A percentile compares a stretch with the other conserved stretches of the same genome.
Evolutionary conservation across 1,284 basidiomycete genomes (phyloP).

Genomic region (Ceratobasidium sp.): DNA sequence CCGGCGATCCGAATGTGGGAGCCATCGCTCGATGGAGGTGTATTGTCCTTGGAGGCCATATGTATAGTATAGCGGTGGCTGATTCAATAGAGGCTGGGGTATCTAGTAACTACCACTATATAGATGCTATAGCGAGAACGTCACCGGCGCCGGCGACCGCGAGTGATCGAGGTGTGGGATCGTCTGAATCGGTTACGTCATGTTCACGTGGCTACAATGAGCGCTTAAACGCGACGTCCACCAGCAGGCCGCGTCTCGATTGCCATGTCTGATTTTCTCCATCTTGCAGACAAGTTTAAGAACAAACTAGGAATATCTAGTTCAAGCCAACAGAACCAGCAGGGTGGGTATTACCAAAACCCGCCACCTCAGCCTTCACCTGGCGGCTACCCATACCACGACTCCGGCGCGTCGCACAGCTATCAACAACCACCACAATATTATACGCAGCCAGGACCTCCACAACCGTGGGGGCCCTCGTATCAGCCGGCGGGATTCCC

Average conservation of each 20-base stretch:
- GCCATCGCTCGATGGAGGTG: constrained; percentile 46
- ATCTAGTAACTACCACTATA: not conserved
- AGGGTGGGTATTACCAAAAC: constrained; percentile 1
- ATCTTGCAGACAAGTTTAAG: constrained; percentile 32
- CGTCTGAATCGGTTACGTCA: not conserved
- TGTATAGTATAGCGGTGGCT: not conserved
- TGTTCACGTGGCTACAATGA: constrained; percentile 17
- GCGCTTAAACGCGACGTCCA: constrained; percentile 19
- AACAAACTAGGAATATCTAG: constrained; percentile 22
- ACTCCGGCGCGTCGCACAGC: constrained; percentile 7
- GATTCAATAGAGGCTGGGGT: not conserved
- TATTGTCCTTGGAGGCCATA: constrained; percentile 8
- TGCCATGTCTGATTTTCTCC: constrained; percentile 31
- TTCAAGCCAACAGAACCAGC: not conserved
- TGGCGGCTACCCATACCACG: not conserved
- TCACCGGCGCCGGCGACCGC: not conserved
- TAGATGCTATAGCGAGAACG: not conserved
- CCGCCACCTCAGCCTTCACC: not conserved
- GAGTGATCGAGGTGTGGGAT: constrained; percentile 11
- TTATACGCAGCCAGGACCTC: not conserved
- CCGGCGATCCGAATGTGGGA: constrained; percentile 62
- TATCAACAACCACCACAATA: constrained; percentile 6
- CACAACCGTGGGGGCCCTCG: constrained; percentile 5
- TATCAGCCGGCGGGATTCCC: constrained; percentile 8
- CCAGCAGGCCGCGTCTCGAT: not conserved